Conservation (phyloP, 2,329 filamentous ascomycete species). For the Colletotrichum navitas region DNA sequence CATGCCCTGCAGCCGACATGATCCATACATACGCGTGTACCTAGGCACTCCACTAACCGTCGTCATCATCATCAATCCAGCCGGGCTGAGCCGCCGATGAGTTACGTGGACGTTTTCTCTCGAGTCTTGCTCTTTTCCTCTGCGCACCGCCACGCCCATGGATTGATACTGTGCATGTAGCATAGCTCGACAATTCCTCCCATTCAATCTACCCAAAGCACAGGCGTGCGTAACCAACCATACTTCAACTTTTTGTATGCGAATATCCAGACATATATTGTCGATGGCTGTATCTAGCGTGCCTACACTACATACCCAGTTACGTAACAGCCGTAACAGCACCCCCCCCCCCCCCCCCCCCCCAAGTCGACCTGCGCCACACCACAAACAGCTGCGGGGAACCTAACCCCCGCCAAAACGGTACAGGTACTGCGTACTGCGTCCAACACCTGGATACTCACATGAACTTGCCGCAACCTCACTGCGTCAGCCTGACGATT, state of each 20-base stretch:
- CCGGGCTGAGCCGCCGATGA: slow-evolving; percentile 36
- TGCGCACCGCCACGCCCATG: slow-evolving; percentile 8
- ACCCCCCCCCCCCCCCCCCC: no score
- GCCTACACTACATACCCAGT: no score
- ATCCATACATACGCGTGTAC: not conserved
- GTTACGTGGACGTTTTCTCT: slow-evolving; percentile 30
- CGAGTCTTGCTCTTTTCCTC: not conserved
- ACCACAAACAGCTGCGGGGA: not conserved
- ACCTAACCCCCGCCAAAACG: not conserved
- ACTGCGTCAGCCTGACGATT: not conserved
- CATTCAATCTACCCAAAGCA: not conserved
- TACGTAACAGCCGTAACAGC: no score
- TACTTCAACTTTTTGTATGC: not conserved
- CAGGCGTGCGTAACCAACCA: slow-evolving; percentile 15
- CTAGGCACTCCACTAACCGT: not conserved
- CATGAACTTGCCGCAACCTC: no score
- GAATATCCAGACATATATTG: no score
- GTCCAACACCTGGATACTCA: not conserved
- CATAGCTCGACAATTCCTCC: not conserved
- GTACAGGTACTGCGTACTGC: not conserved
- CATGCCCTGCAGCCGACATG: not conserved
- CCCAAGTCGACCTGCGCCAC: not conserved
- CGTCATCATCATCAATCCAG: slow-evolving; percentile 26
- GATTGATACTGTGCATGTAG: not conserved
- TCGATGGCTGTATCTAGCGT: no score